Evolutionary conservation across 495 filamentous ascomycete genomes (phyloP), one percentile per base, ranked within the genome.

Genomic region (Penicillium crystallinum): DNA sequence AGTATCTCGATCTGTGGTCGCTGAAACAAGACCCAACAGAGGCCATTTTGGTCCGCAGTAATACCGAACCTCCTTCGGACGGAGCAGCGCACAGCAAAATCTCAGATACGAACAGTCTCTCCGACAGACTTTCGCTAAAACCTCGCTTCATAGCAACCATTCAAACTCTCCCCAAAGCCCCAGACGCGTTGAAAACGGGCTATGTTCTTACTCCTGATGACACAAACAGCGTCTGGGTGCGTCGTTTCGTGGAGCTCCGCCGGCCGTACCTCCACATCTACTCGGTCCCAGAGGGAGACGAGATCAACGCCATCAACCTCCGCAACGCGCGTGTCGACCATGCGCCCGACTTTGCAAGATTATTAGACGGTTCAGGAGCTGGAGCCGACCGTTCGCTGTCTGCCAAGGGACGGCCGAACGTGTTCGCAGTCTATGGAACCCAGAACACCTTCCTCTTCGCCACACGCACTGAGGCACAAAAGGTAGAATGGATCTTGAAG

Each of bases 361-460:
- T 98, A 15, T 76, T 97, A 19, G 71, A 75, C 67, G 82, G 67
- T 53, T 60, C 71, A 62, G 57, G 58, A 36, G 62, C 57, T 30
- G 62, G 54, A 23, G 25, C 54, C 27, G 66, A 70, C 45, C 55
- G 63, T 47, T 59, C 57, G 23, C 49, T 64, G 51, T 80, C 58
- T 66, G 70, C 72, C 58, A 81, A 66, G 63, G 79, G 76, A 45
- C 80, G 72, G 49, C 78, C 81, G 29, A 86, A 86, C 57, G 85
- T 97, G 33, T 98, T 92, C 75, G 93, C 95, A 11, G 81, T 99
- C 40, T 97, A 96, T 63, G 92, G 89, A 33, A 85, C 85, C 53
- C 83, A 92, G 61, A 96, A 96, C 60, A 95, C 91, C 33, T 99
- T 88, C 81, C 75, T 99, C 45, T 97, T 99, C 70, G 89, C 89